A percentile compares a stretch with the other conserved stretches of the same genome.
Evolutionary conservation across 352 stramenopile species (phyloP).

Genomic region (Phytophthora pistaciae): DNA sequence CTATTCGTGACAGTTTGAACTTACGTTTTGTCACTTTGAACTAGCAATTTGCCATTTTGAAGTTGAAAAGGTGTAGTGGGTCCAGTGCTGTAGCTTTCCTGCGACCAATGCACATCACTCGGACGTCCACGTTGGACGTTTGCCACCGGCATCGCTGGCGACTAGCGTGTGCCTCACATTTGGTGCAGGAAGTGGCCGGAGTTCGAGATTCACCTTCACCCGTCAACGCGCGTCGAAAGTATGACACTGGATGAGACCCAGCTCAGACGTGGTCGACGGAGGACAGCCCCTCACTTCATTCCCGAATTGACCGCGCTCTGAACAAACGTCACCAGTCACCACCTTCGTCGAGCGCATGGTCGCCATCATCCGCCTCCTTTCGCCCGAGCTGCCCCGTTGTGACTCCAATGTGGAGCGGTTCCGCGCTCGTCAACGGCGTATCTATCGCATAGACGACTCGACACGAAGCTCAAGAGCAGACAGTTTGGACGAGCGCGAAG

Average conservation of each 20-base stretch:
- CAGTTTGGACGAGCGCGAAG: constrained; percentile 11
- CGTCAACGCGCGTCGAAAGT: not conserved
- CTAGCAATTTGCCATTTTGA: too few relatives aligned
- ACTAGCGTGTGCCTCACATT: not conserved
- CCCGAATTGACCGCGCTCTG: not conserved
- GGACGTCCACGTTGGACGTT: not conserved
- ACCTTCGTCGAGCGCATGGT: not conserved
- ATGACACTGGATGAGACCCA: not conserved
- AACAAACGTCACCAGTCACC: not conserved
- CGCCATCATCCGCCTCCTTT: not conserved
- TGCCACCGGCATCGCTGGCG: not conserved
- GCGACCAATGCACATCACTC: not conserved
- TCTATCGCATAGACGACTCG: constrained; percentile 4
- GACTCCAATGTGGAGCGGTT: constrained; percentile 30
- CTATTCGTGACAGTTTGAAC: too few relatives aligned
- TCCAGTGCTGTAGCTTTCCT: not conserved
- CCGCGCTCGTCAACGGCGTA: constrained; percentile 32
- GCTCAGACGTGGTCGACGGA: too few relatives aligned
- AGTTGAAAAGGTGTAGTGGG: too few relatives aligned
- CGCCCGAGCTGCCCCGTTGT: not conserved
- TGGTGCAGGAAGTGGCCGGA: not conserved
- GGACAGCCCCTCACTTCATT: not conserved
- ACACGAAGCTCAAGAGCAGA: not conserved
- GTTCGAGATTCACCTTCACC: not conserved
- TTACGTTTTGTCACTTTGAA: too few relatives aligned